Percentiles rank a stretch among this genome's conserved stretches.
Conservation (phyloP, 2,329 filamentous ascomycete species). For the Fonsecaea pedrosoi region DNA sequence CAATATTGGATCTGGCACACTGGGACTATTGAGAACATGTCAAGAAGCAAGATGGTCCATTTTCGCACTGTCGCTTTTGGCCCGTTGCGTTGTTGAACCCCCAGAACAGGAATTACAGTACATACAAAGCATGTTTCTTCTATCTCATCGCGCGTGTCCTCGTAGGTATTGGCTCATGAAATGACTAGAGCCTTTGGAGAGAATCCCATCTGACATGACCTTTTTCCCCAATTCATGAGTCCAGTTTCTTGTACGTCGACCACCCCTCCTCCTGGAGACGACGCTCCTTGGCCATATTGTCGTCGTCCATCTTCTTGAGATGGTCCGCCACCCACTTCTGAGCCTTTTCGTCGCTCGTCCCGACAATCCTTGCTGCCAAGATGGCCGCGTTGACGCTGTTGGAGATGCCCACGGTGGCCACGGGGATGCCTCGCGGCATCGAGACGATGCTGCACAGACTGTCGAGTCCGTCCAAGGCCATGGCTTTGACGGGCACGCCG, state of each 20-base stretch:
- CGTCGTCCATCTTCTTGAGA: conserved; percentile 39
- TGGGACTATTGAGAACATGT: too few relatives aligned
- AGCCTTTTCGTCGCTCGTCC: conserved; percentile 43
- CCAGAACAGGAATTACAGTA: too few relatives aligned
- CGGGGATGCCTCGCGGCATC: conserved; percentile 73
- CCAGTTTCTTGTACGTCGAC: conserved; percentile 40
- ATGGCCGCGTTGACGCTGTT: conserved; percentile 74
- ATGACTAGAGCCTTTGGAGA: too few relatives aligned
- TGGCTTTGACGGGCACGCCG: conserved; percentile 73
- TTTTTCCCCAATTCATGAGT: neutral
- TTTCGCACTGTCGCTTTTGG: too few relatives aligned
- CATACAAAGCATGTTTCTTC: too few relatives aligned
- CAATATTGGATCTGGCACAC: too few relatives aligned
- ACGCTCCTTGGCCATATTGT: conserved; percentile 40
- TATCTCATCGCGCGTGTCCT: too few relatives aligned
- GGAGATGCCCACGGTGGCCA: conserved; percentile 74
- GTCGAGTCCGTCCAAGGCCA: conserved; percentile 70
- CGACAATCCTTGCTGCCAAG: conserved; percentile 68
- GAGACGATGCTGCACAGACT: conserved; percentile 71
- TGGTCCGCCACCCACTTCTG: conserved; percentile 38
- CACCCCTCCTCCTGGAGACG: conserved; percentile 38
- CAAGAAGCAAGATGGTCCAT: too few relatives aligned
- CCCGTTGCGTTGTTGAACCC: too few relatives aligned
- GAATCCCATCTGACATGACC: too few relatives aligned
- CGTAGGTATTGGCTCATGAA: too few relatives aligned